A percentile compares a stretch with the other conserved stretches of the same genome.
Conservation (phyloP, 495 filamentous ascomycete species). For the Parathielavia hyrcaniae region DNA sequence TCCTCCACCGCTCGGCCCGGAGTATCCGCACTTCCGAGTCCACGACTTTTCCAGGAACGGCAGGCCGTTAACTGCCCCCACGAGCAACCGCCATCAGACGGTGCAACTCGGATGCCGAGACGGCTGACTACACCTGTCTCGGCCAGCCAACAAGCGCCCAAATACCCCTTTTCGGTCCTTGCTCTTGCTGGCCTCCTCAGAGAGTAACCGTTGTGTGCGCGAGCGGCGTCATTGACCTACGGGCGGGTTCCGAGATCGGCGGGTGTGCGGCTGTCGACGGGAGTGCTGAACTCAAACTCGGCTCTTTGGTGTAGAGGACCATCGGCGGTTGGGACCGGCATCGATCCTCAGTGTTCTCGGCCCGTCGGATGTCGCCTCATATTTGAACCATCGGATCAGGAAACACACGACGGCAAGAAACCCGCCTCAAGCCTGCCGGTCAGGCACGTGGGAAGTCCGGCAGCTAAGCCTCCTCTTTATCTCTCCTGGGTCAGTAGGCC, state of each 20-base stretch:
- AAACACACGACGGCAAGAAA: background rate
- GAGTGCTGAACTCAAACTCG: background rate
- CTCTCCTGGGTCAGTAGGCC: background rate
- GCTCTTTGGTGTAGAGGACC: background rate
- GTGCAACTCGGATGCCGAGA: slow-evolving; percentile 14
- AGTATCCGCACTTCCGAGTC: background rate
- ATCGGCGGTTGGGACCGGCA: background rate
- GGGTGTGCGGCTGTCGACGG: no score
- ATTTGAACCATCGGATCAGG: background rate
- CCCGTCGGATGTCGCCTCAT: slow-evolving; percentile 9
- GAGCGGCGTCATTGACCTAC: background rate
- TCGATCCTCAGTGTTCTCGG: slow-evolving; percentile 3
- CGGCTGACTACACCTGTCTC: background rate
- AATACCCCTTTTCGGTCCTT: background rate
- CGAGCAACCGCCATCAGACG: slow-evolving; percentile 10
- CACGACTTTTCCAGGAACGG: slow-evolving; percentile 2
- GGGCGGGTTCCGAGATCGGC: slow-evolving; percentile 6
- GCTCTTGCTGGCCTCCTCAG: background rate
- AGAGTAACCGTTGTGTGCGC: background rate
- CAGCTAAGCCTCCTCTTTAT: slow-evolving; percentile 8
- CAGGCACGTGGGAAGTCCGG: slow-evolving; percentile 4
- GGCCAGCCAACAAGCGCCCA: background rate
- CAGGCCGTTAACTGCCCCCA: background rate
- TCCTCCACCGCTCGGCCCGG: slow-evolving; percentile 1
- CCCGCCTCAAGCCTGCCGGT: slow-evolving; percentile 2